phyloP scores from a whole-genome alignment of 495 filamentous ascomycete species.

The Ramalina peruviana region DNA sequence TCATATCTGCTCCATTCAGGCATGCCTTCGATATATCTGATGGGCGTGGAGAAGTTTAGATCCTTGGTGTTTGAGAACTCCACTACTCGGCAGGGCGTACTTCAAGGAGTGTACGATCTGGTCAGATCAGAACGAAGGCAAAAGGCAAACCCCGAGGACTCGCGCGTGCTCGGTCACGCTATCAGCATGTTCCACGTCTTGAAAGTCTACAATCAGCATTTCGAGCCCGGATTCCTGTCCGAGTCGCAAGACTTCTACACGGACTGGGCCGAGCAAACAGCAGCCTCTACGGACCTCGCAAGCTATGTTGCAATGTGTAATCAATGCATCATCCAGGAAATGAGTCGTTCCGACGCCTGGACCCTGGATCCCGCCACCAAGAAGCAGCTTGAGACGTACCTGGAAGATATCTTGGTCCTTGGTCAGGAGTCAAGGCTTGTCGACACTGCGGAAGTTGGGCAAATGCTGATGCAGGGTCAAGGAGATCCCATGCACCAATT shows the following conservation, averaged over 20 bases:
- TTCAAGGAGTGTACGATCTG: constrained; percentile 62
- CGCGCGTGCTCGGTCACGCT: constrained; percentile 47
- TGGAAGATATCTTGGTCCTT: constrained; percentile 42
- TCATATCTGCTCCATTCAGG: constrained; percentile 64
- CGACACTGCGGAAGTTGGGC: constrained; percentile 44
- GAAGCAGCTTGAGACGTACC: constrained; percentile 46
- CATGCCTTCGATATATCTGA: constrained; percentile 40
- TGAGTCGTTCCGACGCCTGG: constrained; percentile 58
- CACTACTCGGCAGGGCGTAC: constrained; percentile 36
- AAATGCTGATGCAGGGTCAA: constrained; percentile 52
- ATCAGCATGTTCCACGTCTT: constrained; percentile 72
- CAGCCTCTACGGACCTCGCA: constrained; percentile 41
- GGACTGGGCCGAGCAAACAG: constrained; percentile 49
- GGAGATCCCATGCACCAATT: constrained; percentile 56
- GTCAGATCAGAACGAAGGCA: constrained; percentile 55
- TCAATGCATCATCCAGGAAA: constrained; percentile 53
- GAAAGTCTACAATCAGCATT: constrained; percentile 58
- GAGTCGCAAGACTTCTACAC: constrained; percentile 50
- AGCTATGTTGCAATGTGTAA: constrained; percentile 56
- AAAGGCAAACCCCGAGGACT: constrained; percentile 34
- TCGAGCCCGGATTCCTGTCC: constrained; percentile 60
- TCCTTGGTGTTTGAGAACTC: constrained; percentile 39
- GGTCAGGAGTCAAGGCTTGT: constrained; percentile 46
- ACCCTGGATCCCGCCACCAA: constrained; percentile 72
- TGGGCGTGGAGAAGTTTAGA: constrained; percentile 45